phyloP scores from a whole-genome alignment of 83 land plant species.

The Picea abies region DNA sequence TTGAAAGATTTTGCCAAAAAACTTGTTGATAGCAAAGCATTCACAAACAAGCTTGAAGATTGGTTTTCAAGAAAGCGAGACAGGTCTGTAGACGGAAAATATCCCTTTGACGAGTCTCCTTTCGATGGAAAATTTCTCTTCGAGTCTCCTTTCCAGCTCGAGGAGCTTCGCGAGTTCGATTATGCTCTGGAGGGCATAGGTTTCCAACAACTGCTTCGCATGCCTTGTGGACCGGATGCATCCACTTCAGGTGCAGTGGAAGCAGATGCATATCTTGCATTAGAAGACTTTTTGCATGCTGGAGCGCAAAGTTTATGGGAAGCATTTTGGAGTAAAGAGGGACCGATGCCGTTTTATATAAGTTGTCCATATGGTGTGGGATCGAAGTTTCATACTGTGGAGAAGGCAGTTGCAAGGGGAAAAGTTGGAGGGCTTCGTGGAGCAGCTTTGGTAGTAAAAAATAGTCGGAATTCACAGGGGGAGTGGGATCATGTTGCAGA shows the following conservation, averaged over 20 bases:
- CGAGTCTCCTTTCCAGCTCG: constrained; percentile 83
- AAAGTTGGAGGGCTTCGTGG: constrained; percentile 74
- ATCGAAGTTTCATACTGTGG: constrained; percentile 69
- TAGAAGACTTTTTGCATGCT: constrained; percentile 91
- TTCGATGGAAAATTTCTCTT: constrained; percentile 60
- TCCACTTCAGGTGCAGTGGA: constrained; percentile 64
- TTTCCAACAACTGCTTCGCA: constrained; percentile 81
- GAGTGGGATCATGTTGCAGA: constrained; percentile 89
- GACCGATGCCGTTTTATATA: constrained; percentile 72
- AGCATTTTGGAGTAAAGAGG: constrained; percentile 82
- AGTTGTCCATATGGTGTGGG: constrained; percentile 57
- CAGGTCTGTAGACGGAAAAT: constrained; percentile 22
- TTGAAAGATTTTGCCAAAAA: constrained; percentile 70
- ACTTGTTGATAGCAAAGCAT: constrained; percentile 64
- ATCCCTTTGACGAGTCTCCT: constrained; percentile 57
- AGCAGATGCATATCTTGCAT: constrained; percentile 79
- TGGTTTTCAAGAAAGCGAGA: constrained; percentile 66
- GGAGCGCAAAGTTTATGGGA: constrained; percentile 88
- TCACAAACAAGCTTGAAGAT: constrained; percentile 53
- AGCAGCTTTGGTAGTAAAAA: constrained; percentile 72
- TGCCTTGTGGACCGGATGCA: constrained; percentile 64
- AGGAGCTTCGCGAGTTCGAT: constrained; percentile 86
- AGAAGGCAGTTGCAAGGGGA: constrained; percentile 70
- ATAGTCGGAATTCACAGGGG: constrained; percentile 55
- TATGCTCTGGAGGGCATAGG: constrained; percentile 84